A percentile compares a stretch with the other conserved stretches of the same genome.
These are phyloP conservation scores for Tuber calosporum DNA, from an alignment of 495 filamentous ascomycete species.

Conservation along the genomic window DNA sequence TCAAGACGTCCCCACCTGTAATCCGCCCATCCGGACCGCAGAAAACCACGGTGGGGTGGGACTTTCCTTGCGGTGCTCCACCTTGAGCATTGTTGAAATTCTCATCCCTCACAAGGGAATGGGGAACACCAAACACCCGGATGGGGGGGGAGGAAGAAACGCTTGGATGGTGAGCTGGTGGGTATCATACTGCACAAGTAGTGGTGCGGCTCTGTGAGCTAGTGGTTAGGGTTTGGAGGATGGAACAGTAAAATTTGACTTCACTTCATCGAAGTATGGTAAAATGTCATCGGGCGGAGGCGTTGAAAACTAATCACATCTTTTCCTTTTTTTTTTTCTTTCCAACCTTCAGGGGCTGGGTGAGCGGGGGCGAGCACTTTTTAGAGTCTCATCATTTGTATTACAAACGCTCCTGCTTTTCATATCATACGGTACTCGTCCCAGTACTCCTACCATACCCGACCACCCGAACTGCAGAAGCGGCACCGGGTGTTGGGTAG, in stretches of 20 bases:
- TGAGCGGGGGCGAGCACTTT: background rate
- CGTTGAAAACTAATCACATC: background rate
- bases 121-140: background rate
- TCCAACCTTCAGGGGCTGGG: background rate
- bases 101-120: background rate
- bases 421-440: background rate
- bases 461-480: background rate
- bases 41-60: background rate
- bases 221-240: background rate
- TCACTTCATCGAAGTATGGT: background rate
- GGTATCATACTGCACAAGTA: background rate
- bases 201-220: background rate
- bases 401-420: background rate
- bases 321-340: background rate
- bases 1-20: background rate
- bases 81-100: background rate
- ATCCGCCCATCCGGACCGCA: background rate
- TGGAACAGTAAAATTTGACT: background rate
- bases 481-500: background rate
- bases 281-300: background rate
- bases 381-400: background rate
- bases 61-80: background rate
- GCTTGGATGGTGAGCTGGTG: background rate
- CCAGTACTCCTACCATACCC: background rate
- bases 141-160: background rate